Conservation (phyloP, 805 yeast species). For the Saccharomycodes ludwigii region DNA sequence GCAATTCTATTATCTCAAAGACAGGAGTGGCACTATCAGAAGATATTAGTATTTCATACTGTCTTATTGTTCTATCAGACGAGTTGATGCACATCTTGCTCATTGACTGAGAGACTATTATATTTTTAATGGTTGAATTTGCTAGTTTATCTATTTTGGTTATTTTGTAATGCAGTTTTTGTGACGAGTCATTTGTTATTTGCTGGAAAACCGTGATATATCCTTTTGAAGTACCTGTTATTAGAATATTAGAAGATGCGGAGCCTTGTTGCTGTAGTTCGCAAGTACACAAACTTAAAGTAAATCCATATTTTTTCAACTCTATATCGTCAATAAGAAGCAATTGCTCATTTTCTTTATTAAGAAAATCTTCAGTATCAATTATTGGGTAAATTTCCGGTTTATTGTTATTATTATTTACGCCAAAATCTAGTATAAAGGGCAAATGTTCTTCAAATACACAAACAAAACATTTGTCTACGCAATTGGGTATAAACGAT, state of each 20-base stretch:
- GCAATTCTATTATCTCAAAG: too few relatives aligned
- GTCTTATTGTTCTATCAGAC: constrained; percentile 68
- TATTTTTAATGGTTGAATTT: constrained; percentile 57
- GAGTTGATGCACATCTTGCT: constrained; percentile 58
- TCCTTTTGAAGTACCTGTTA: constrained; percentile 77
- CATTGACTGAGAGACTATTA: constrained; percentile 46
- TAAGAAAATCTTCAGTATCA: constrained; percentile 3
- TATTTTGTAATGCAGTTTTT: too few relatives aligned
- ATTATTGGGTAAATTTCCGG: background rate
- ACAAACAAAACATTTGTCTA: constrained; percentile 44
- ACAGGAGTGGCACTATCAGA: too few relatives aligned
- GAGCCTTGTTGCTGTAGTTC: constrained; percentile 16
- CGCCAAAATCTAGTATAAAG: constrained; percentile 13
- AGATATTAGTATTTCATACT: too few relatives aligned
- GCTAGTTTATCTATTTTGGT: too few relatives aligned
- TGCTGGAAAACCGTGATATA: constrained; percentile 39
- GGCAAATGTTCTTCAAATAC: constrained; percentile 49
- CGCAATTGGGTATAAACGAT: constrained; percentile 39
- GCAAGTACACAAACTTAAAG: constrained; percentile 1
- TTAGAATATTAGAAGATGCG: constrained; percentile 39
- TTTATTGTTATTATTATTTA: too few relatives aligned
- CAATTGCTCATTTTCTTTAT: constrained; percentile 12
- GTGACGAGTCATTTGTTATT: constrained; percentile 23
- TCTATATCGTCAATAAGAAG: too few relatives aligned
- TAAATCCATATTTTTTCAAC: constrained; percentile 9